A percentile compares a stretch with the other conserved stretches of the same genome.
Conservation (phyloP, 1,284 basidiomycete genomes). For the Malassezia psittaci region DNA sequence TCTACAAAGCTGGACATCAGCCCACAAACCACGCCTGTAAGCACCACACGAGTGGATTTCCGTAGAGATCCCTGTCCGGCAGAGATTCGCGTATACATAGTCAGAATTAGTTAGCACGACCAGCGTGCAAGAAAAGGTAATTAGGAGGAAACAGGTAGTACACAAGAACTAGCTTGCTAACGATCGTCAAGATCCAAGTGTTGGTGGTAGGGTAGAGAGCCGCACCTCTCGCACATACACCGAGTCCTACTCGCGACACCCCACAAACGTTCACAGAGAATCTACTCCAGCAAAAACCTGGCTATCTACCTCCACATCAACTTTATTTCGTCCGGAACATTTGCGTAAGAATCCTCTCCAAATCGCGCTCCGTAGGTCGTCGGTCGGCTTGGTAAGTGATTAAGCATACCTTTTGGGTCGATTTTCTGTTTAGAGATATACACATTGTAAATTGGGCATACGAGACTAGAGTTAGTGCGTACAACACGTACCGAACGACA, state of each 20-base stretch:
- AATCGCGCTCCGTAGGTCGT: constrained; percentile 3
- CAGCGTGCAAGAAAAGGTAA: not conserved
- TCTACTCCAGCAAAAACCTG: too few species aligned
- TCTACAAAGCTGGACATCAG: not conserved
- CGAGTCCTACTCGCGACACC: too few species aligned
- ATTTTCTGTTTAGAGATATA: constrained; percentile 2
- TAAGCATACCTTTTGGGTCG: not conserved
- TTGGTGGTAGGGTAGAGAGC: too few species aligned
- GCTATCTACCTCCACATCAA: not conserved
- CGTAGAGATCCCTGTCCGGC: constrained; percentile 7
- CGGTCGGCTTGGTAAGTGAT: not conserved
- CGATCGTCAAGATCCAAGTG: too few species aligned
- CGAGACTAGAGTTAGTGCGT: not conserved
- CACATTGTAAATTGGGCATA: constrained; percentile 10
- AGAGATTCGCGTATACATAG: not conserved
- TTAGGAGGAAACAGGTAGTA: not conserved
- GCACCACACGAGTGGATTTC: not conserved
- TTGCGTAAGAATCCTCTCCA: constrained; percentile 2
- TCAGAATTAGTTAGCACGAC: too few species aligned
- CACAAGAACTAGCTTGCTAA: not conserved
- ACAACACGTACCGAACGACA: constrained; percentile 4
- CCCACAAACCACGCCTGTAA: not conserved
- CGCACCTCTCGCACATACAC: too few species aligned
- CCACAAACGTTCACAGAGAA: too few species aligned
- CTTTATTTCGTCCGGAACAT: not conserved